Evolutionary conservation across 257 asterid species (phyloP).

Genomic region (Schizonepeta tenuifolia): DNA sequence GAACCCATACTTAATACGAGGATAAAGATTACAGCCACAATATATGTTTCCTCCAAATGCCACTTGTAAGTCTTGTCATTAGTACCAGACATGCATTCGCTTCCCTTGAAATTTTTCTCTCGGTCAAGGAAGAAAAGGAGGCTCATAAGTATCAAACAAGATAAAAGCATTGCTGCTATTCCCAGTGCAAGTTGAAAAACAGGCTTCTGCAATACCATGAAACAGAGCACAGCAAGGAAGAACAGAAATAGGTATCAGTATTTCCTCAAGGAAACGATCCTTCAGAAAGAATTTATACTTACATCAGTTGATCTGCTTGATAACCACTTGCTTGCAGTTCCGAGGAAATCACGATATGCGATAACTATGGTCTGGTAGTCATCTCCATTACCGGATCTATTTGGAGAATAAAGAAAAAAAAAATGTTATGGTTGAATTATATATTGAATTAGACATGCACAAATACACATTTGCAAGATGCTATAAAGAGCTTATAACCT

Average conservation of each 20-base stretch:
- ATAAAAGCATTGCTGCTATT: constrained; percentile 63
- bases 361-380: constrained; percentile 42
- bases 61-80: constrained; percentile 39
- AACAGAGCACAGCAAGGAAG: constrained; percentile 3
- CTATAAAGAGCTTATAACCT: constrained; percentile 46
- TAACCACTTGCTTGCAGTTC: constrained; percentile 75
- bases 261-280: constrained; percentile 9
- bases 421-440: not conserved
- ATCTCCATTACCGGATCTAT: constrained; percentile 47
- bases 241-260: constrained; percentile 7
- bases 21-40: constrained; percentile 46
- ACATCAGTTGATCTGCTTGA: constrained; percentile 90
- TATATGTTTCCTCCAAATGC: constrained; percentile 66
- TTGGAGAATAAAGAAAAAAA: constrained; percentile 21
- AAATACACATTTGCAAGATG: not conserved
- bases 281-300: constrained; percentile 41
- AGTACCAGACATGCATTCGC: constrained; percentile 25
- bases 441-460: not conserved
- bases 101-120: constrained; percentile 44
- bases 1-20: constrained; percentile 82
- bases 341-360: constrained; percentile 67
- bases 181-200: constrained; percentile 63
- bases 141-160: constrained; percentile 58
- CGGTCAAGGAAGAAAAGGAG: constrained; percentile 51
- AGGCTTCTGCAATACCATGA: constrained; percentile 66